Percentiles rank a stretch among this genome's conserved stretches.
These are phyloP conservation scores for Colletotrichum somersetense DNA, from an alignment of 2,329 filamentous ascomycete species.

Conservation along the genomic window DNA sequence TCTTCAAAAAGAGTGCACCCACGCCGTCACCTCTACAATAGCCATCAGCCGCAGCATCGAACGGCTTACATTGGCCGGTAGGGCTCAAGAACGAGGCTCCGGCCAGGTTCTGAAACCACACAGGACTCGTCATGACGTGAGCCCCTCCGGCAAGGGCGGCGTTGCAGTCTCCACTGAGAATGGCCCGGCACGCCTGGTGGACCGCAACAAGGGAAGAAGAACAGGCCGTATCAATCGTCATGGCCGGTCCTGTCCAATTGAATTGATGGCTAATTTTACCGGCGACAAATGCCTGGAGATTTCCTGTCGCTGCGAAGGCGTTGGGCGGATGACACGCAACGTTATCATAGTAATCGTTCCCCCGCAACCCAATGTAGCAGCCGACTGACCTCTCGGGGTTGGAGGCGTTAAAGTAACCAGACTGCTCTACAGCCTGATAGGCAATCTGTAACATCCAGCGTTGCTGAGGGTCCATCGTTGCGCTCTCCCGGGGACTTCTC, in stretches of 20 bases:
- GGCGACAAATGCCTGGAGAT: slow-evolving; percentile 49
- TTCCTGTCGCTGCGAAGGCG: slow-evolving; percentile 55
- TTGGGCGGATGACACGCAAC: slow-evolving; percentile 50
- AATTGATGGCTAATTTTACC: slow-evolving; percentile 54
- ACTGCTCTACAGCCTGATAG: slow-evolving; percentile 55
- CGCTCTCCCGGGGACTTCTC: slow-evolving; percentile 47
- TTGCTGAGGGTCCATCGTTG: slow-evolving; percentile 56
- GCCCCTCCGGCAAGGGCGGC: slow-evolving; percentile 55
- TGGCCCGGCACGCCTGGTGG: slow-evolving; percentile 49
- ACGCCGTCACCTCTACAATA: slow-evolving; percentile 65
- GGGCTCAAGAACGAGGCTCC: slow-evolving; percentile 47
- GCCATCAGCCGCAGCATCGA: slow-evolving; percentile 55
- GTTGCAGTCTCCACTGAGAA: slow-evolving; percentile 50
- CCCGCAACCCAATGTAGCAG: slow-evolving; percentile 51
- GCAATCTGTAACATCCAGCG: slow-evolving; percentile 54
- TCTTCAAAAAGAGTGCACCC: slow-evolving; percentile 60
- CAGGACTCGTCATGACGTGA: slow-evolving; percentile 48
- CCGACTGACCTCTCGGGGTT: slow-evolving; percentile 47
- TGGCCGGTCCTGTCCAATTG: slow-evolving; percentile 53
- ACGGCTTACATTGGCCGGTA: slow-evolving; percentile 51
- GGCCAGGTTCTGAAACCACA: slow-evolving; percentile 40
- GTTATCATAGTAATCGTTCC: slow-evolving; percentile 58
- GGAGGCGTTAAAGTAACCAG: slow-evolving; percentile 43
- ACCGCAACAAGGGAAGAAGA: slow-evolving; percentile 50
- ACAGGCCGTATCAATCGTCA: slow-evolving; percentile 56